Evolutionary conservation across 2,329 filamentous ascomycete species (phyloP).

Genomic region (Penicillium sp.): DNA sequence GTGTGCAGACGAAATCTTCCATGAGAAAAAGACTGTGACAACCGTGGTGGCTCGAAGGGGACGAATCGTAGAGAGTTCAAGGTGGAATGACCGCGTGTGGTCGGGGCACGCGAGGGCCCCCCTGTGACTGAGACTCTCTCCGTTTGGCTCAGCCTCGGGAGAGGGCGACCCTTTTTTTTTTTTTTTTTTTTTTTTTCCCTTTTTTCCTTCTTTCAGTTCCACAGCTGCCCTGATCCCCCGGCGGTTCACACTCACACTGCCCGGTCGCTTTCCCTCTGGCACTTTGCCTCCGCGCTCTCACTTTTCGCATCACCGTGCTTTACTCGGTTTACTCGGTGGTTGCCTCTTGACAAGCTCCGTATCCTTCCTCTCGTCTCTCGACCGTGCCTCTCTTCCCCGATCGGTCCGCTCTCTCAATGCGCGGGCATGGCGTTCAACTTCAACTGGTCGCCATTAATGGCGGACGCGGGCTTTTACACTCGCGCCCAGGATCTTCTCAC

Average conservation of each 20-base stretch:
- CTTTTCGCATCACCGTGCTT: constrained; percentile 4
- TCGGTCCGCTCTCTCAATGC: constrained; percentile 22
- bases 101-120: constrained; percentile 10
- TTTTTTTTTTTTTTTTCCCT: constrained; percentile 8
- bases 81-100: not conserved
- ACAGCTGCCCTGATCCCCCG: too few species aligned
- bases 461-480: constrained; percentile 84
- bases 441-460: constrained; percentile 99
- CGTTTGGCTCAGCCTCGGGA: constrained; percentile 5
- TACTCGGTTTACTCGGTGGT: not conserved
- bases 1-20: too few species aligned
- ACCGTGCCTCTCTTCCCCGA: too few species aligned
- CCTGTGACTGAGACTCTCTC: not conserved
- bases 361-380: too few species aligned
- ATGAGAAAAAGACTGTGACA: too few species aligned
- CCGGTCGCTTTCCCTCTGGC: not conserved
- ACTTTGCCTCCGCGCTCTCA: constrained; percentile 1
- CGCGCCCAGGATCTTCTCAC: constrained; percentile 92
- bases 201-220: not conserved
- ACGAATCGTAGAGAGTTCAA: too few species aligned
- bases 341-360: not conserved
- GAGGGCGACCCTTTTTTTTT: constrained; percentile 3
- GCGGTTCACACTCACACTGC: too few species aligned
- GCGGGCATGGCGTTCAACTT: constrained; percentile 95
- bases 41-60: too few species aligned